Evolutionary conservation across 2,329 filamentous ascomycete species (phyloP), one percentile per base, ranked within the genome.

Genomic region (Microcyclospora tardicrescens): DNA sequence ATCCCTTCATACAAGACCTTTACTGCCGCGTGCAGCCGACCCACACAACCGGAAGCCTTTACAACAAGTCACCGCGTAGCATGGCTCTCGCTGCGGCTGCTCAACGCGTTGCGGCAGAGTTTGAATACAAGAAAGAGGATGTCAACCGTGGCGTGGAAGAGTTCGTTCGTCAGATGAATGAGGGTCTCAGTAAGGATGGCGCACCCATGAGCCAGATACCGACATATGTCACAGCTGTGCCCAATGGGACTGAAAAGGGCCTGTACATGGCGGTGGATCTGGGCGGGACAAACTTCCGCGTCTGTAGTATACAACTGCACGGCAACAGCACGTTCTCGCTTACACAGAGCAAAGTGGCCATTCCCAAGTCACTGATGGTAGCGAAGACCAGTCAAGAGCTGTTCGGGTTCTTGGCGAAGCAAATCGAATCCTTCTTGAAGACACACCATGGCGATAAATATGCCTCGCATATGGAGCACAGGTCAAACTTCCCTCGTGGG

Each of bases 191-290:
- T 43, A 77, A 79, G 54, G 77, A 87, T 52, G 80, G 79, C 45
- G 80, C 84, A 27, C 86, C 81, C 51, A 65, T 98, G 67, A 89
- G 83, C 65, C 91, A 96, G 67, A 96, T 98, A 55, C 91, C 91
- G 6, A 94, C 87, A 32, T 98, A 94, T 63, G 89, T 98, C 49
- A 96, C 91, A 1, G 81, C 77, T 28, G 87, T 96, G 19, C 91
- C 91, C 57, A 91, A 96, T 72, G 91, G 91, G 53, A 95, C 87
- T 3, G 91, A 98, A 66, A 93, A 95, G 85, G 91, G 91, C 35
- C 71, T 95, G 30, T 98, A 95, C 65, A 78, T 98, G 57, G 89
- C 91, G 30, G 87, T 98, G 48, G 91, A 98, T 57, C 74, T 98
- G n/a, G 91, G 91, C 45, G 91, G 91, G 53, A 98, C 91, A 48